These are phyloP conservation scores for Striga asiatica DNA, from an alignment of 257 asterid genomes.

Conservation along the genomic window DNA sequence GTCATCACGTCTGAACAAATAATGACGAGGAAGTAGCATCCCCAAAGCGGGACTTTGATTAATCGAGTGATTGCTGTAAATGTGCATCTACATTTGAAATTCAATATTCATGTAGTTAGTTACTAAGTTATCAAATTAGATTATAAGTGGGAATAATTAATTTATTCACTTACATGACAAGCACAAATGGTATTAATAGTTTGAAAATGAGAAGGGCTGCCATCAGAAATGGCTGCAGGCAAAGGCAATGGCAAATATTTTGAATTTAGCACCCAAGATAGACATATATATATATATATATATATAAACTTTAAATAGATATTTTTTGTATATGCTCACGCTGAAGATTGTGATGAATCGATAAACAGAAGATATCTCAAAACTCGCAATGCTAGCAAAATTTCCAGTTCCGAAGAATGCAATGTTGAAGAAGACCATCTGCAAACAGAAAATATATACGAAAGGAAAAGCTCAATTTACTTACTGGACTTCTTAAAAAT, in stretches of 20 bases:
- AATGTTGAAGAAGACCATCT: constrained; percentile 94
- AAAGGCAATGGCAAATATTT: constrained; percentile 9
- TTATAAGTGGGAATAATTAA: too few species aligned
- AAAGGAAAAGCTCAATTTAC: too few species aligned
- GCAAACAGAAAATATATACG: constrained; percentile 8
- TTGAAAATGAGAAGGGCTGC: constrained; percentile 91
- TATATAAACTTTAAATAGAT: background rate
- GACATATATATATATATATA: background rate
- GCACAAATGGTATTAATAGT: constrained; percentile 6
- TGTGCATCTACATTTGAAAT: constrained; percentile 47
- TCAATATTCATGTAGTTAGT: too few species aligned
- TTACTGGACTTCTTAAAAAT: too few species aligned
- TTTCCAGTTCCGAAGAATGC: constrained; percentile 99
- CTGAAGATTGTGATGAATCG: constrained; percentile 93
- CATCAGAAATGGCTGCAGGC: constrained; percentile 94
- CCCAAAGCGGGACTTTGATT: constrained; percentile 60
- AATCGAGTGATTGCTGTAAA: constrained; percentile 78
- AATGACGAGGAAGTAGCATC: constrained; percentile 90
- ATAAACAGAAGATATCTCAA: constrained; percentile 93
- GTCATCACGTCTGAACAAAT: constrained; percentile 95
- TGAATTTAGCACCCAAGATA: background rate
- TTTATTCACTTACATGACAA: constrained; percentile 3
- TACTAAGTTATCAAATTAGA: too few species aligned
- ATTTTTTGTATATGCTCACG: constrained; percentile 38
- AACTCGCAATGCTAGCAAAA: constrained; percentile 94